These are phyloP conservation scores for Verticillium longisporum DNA, from an alignment of 2,329 filamentous ascomycete species.

Conservation along the genomic window DNA sequence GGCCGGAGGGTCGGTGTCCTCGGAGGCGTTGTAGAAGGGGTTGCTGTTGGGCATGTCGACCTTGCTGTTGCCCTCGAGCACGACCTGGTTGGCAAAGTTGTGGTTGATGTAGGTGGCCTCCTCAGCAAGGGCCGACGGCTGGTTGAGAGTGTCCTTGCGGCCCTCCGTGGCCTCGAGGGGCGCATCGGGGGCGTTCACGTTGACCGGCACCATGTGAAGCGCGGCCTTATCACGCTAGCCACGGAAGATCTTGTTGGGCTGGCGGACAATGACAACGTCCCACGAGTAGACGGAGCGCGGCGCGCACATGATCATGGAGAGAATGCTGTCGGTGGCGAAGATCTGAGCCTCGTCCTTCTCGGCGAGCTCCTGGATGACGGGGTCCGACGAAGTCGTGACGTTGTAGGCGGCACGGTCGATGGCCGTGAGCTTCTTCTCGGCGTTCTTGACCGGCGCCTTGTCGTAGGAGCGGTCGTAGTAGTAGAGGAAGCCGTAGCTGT, in stretches of 20 bases:
- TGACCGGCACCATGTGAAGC: conserved; percentile 96
- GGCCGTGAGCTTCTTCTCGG: conserved; percentile 79
- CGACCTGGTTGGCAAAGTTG: conserved; percentile 96
- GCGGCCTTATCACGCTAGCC: conserved; percentile 96
- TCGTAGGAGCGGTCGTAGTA: conserved; percentile 96
- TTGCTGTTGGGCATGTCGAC: conserved; percentile 82
- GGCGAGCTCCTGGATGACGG: conserved; percentile 92
- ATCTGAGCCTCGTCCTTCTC: conserved; percentile 95
- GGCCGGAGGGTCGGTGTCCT: conserved; percentile 88
- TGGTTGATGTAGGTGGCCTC: conserved; percentile 99
- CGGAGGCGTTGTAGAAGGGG: conserved; percentile 92
- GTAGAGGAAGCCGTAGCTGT: conserved; percentile 95
- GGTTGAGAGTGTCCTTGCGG: conserved; percentile 92
- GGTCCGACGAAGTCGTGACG: conserved; percentile 92
- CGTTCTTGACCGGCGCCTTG: conserved; percentile 83
- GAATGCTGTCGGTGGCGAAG: conserved; percentile 92
- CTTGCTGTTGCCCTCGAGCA: conserved; percentile 75
- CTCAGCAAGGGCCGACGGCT: conserved; percentile 83
- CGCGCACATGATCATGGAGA: conserved; percentile 99
- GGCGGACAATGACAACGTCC: conserved; percentile 91
- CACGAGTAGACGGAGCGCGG: conserved; percentile 95
- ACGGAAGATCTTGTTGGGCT: conserved; percentile 95
- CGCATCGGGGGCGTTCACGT: conserved; percentile 95
- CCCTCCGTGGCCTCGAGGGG: conserved; percentile 87
- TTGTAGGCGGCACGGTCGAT: conserved; percentile 97